Percentiles rank a stretch among this genome's conserved stretches.
Conservation (phyloP, 140 eudicot species). For the Stevia rebaudiana region DNA sequence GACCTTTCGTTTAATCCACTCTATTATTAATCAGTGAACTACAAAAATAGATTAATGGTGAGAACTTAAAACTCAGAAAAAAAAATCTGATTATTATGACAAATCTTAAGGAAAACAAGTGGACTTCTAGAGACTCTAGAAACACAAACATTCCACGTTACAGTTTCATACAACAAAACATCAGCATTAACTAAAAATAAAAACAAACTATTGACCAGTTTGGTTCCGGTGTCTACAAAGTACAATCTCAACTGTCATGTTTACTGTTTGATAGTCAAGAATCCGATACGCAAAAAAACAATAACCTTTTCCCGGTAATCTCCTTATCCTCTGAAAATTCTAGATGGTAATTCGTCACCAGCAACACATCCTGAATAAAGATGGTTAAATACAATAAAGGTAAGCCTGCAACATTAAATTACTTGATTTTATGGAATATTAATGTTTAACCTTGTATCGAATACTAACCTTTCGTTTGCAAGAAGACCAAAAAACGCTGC, state of each 20-base stretch:
- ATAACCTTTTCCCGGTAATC: background rate
- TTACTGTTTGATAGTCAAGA: conserved; percentile 1
- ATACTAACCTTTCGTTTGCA: conserved; percentile 11
- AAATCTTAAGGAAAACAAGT: background rate
- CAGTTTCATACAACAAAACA: background rate
- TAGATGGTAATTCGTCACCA: background rate
- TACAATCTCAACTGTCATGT: conserved; percentile 5
- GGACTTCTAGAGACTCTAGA: background rate
- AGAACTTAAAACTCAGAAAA: background rate
- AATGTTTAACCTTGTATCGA: background rate
- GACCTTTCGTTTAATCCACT: too few relatives aligned
- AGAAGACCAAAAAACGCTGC: conserved; percentile 9
- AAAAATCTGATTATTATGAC: background rate
- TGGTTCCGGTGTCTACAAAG: conserved; percentile 4
- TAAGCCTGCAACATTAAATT: background rate
- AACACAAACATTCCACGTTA: background rate
- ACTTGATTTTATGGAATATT: conserved; percentile 3
- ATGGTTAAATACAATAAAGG: background rate
- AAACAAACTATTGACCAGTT: conserved; percentile 7
- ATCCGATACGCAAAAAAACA: background rate
- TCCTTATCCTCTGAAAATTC: conserved; percentile 10
- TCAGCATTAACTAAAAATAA: background rate
- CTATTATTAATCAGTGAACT: too few relatives aligned
- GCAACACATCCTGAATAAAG: conserved; percentile 21
- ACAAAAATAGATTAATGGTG: background rate